Base-by-base conservation (phyloP, 2,329 filamentous ascomycete species). In the Microcyclospora pomicola region DNA sequence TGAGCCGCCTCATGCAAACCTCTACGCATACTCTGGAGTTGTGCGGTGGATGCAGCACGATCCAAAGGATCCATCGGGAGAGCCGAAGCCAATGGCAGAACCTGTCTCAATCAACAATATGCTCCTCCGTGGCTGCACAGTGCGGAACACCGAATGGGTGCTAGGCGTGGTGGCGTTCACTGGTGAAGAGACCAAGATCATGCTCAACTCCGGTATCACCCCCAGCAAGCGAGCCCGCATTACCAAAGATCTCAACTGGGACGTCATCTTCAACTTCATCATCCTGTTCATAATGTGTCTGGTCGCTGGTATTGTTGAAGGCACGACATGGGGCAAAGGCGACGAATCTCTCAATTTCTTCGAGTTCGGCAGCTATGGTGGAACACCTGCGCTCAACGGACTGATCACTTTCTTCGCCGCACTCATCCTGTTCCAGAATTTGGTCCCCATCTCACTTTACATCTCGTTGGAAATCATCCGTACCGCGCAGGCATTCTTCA, bases 401-500 rank as follows among this genome's bases (percentile, higher is more conserved):
- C 86, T 96, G 59, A 87, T 98, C 61, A 93, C 86, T 2, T 98
- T 96, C 63, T 98, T 86, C 83, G 85, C 88, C 12, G 84, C 80
- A 33, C 68, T 98, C 42, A 94, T 96, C 56, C 66, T 95, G 39
- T 96, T 95, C 64, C 91, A 98, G 68, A 98, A 96, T 62, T 81
- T 98, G 80, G 81, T 98, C 12, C 92, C 91, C 12, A 95, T 98
- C 51, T 95, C 91, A 2, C 77, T 98, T 9, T 98, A 95, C 65
- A 96, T 98, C 59, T 87, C 88, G 1, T 71, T 98, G 38, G 91
- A 98, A 67, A 92, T 98, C 41, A 83, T 98, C 40, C 81, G 88
- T 46, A 91, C 87, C 0, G 70, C 84, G 9, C 91, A 98, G 62
- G 91, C 88, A 3, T 77, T 93, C 55, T 98, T 98, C 68, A 98